These are phyloP conservation scores for Sodiomyces alkalinus DNA, from an alignment of 2,329 filamentous ascomycete genomes.

Conservation along the genomic window DNA sequence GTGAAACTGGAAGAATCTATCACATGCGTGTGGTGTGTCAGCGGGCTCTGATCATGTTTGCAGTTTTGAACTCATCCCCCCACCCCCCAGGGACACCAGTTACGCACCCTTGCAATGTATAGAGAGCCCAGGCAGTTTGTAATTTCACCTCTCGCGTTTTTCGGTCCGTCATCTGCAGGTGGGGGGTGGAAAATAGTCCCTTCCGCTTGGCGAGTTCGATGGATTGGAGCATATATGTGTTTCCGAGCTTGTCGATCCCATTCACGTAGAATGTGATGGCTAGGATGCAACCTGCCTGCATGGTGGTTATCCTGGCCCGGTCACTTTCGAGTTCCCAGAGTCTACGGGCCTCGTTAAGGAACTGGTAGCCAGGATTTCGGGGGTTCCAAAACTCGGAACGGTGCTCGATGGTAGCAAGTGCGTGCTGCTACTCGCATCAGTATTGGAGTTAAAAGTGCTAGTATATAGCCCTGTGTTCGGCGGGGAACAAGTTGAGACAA, in stretches of 20 bases:
- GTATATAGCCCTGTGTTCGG: no score
- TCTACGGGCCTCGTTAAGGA: slow-evolving; percentile 19
- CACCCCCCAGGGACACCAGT: no score
- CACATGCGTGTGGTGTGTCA: no score
- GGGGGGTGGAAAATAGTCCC: background rate
- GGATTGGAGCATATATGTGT: background rate
- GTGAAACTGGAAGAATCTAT: no score
- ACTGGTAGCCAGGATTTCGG: slow-evolving; percentile 17
- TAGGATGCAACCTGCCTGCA: slow-evolving; percentile 19
- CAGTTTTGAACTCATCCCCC: no score
- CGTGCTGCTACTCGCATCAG: background rate
- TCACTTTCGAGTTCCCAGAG: slow-evolving; percentile 17
- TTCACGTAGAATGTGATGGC: slow-evolving; percentile 11
- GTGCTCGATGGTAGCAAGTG: slow-evolving; percentile 6
- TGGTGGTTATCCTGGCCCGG: slow-evolving; percentile 9
- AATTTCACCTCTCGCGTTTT: slow-evolving; percentile 1
- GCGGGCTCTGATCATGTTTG: no score
- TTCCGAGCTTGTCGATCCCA: background rate
- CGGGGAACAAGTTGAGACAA: no score
- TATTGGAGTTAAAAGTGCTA: background rate
- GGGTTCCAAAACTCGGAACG: slow-evolving; percentile 20
- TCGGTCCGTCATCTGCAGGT: no score
- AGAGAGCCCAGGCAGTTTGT: slow-evolving; percentile 20
- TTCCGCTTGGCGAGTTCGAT: background rate
- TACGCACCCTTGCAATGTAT: slow-evolving; percentile 15